Evolutionary conservation across 768 basidiomycete species (phyloP), one percentile per base, ranked within the genome.

Genomic region (Mycena filopes): DNA sequence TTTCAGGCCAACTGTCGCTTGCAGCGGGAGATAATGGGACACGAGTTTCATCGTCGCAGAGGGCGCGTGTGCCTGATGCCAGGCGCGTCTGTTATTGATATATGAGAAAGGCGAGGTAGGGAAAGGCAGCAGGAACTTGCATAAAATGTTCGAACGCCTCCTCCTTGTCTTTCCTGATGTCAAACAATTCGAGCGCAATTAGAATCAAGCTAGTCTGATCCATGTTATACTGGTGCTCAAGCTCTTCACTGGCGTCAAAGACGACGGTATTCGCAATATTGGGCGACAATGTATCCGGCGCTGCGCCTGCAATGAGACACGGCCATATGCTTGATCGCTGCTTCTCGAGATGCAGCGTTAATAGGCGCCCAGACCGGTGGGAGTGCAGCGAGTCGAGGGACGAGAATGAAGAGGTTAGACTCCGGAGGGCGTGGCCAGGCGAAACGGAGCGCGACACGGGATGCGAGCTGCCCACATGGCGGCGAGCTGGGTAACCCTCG

Each of bases 261-360:
- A 87, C 80, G 36, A 87, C 79, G 1, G 88, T 83, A 57, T 84
- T 82, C 5, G 83, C 77, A 21, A 84, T 75, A 55, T 76, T 80
- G 4, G 88, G 84, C 0, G 89, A 86, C 7, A 92, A 73, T 13
- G 84, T 77, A 50, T 86, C 86, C 1, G 91, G 89, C 11, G 87
- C 90, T 11, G 93, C 89, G 33, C 93, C 84, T n/a, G 91, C 83
- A 53, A 94, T 86, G 38, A 94, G 80, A 8, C 91, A 90, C 0
- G 93, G 93, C 93, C 93, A 94, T 45, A 94, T 94, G 43, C 88
- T 83, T 8, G 91, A 89, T 66, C 89, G 85, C 21, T 89, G 86
- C 76, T 94, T 94, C 74, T 94, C 93, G 70, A 94, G 75, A 76
- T 94, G 91, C 50, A 94, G 78, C 7, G 93, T 94, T 68, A 94